phyloP scores from a whole-genome alignment of 805 yeast species.

The Clavispora vitiphila region DNA sequence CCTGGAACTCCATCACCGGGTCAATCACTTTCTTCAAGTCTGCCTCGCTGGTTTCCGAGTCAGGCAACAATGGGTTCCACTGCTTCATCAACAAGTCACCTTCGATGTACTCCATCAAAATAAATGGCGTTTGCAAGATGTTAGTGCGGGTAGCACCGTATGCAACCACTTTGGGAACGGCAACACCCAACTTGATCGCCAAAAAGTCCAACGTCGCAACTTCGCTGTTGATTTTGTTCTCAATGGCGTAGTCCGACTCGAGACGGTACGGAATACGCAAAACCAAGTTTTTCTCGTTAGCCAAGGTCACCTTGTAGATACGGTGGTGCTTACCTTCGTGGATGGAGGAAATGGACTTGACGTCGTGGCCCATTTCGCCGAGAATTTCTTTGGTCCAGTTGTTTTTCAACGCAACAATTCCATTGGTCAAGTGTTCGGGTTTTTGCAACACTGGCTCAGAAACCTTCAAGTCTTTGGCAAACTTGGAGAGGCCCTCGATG shows the following conservation, averaged over 20 bases:
- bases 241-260: slow-evolving; percentile 60
- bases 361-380: slow-evolving; percentile 41
- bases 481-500: slow-evolving; percentile 63
- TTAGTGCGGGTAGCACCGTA: slow-evolving; percentile 62
- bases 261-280: slow-evolving; percentile 83
- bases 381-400: slow-evolving; percentile 40
- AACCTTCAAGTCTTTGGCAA: slow-evolving; percentile 45
- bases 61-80: slow-evolving; percentile 81
- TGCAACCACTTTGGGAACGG: slow-evolving; percentile 69
- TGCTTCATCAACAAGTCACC: slow-evolving; percentile 82
- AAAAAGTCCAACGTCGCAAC: slow-evolving; percentile 91
- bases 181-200: slow-evolving; percentile 54
- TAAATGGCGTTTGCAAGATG: slow-evolving; percentile 66
- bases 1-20: slow-evolving; percentile 67
- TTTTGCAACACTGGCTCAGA: slow-evolving; percentile 20
- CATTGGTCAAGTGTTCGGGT: slow-evolving; percentile 39
- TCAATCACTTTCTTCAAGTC: slow-evolving; percentile 57
- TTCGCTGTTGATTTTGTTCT: slow-evolving; percentile 74
- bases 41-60: slow-evolving; percentile 42
- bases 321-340: slow-evolving; percentile 96
- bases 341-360: slow-evolving; percentile 70
- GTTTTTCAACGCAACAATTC: slow-evolving; percentile 43
- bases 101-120: slow-evolving; percentile 71
- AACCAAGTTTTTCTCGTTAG: slow-evolving; percentile 56
- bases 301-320: slow-evolving; percentile 67